Conservation (phyloP, 805 yeast species). For the Candida peoriensis region DNA sequence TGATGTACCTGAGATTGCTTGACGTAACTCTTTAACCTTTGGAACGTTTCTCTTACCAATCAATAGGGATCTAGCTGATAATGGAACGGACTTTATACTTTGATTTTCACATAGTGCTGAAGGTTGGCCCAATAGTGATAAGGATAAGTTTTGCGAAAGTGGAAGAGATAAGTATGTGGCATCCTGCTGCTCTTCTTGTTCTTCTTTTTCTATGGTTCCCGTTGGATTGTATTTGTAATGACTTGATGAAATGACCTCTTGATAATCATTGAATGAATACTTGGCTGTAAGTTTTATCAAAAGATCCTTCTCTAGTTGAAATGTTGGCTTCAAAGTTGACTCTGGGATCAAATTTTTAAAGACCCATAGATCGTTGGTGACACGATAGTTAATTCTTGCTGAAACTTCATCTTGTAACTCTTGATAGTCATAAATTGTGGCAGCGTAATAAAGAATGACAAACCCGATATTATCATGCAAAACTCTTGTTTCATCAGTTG, state of each 20-base stretch:
- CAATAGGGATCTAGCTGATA: conserved; percentile 22
- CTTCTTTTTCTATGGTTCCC: not conserved
- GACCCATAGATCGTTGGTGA: conserved; percentile 13
- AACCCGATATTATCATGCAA: conserved; percentile 21
- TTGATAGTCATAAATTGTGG: conserved; percentile 7
- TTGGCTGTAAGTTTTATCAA: conserved; percentile 6
- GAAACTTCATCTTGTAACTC: conserved; percentile 12
- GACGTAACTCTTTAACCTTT: conserved; percentile 22
- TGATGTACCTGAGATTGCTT: conserved; percentile 19
- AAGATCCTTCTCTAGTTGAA: conserved; percentile 9
- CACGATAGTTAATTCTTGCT: conserved; percentile 20
- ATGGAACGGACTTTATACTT: conserved; percentile 24
- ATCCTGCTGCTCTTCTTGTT: conserved; percentile 3
- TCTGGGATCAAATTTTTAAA: conserved; percentile 12
- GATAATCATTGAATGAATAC: conserved; percentile 7
- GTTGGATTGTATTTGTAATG: conserved; percentile 19
- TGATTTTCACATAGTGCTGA: conserved; percentile 11
- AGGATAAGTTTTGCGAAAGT: conserved; percentile 14
- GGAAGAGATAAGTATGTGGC: conserved; percentile 6
- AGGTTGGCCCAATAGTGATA: conserved; percentile 14
- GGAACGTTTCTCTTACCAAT: conserved; percentile 20
- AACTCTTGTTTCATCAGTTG: not conserved
- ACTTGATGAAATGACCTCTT: conserved; percentile 14
- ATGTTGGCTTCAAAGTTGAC: conserved; percentile 5
- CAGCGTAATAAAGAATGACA: conserved; percentile 10